phyloP scores from a whole-genome alignment of 352 stramenopile genomes.

The Globisporangium camurandrum region DNA sequence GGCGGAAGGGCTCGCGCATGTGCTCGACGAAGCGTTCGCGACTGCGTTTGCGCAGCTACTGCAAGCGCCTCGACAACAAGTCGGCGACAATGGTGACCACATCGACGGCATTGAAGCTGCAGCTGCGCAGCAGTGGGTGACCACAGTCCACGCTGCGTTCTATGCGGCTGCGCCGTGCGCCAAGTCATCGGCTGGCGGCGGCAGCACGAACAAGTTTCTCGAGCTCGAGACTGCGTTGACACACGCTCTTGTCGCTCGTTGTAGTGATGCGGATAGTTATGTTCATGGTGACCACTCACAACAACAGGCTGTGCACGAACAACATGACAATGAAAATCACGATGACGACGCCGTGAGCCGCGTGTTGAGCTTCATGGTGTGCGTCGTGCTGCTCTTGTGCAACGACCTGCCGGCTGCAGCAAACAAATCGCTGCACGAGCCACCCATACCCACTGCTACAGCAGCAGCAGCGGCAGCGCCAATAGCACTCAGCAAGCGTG shows the following conservation, averaged over 20 bases:
- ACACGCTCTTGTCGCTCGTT: too few species aligned
- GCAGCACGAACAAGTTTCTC: constrained; percentile 61
- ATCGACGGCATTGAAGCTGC: not conserved
- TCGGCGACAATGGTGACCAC: not conserved
- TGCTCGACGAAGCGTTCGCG: constrained; percentile 3
- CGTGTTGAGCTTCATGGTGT: constrained; percentile 16
- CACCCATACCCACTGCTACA: not conserved
- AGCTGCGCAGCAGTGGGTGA: constrained; percentile 13
- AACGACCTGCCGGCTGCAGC: constrained; percentile 8
- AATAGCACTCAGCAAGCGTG: not conserved
- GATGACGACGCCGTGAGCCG: constrained; percentile 22
- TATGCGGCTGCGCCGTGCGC: constrained; percentile 16
- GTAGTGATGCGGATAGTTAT: constrained; percentile 25
- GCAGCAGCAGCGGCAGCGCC: not conserved
- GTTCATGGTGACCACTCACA: too few species aligned
- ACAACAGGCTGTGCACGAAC: too few species aligned
- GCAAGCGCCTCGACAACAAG: not conserved
- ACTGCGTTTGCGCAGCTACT: not conserved
- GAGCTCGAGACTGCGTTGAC: constrained; percentile 35
- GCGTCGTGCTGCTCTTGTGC: constrained; percentile 31
- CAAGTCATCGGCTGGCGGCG: not conserved
- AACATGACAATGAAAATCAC: too few species aligned
- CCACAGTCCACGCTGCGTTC: constrained; percentile 24
- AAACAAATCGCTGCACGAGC: not conserved
- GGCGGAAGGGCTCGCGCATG: constrained; percentile 1